Percentiles rank a stretch among this genome's conserved stretches.
These are phyloP conservation scores for Vicia villosa DNA, from an alignment of 306 rosid species.

Conservation along the genomic window DNA sequence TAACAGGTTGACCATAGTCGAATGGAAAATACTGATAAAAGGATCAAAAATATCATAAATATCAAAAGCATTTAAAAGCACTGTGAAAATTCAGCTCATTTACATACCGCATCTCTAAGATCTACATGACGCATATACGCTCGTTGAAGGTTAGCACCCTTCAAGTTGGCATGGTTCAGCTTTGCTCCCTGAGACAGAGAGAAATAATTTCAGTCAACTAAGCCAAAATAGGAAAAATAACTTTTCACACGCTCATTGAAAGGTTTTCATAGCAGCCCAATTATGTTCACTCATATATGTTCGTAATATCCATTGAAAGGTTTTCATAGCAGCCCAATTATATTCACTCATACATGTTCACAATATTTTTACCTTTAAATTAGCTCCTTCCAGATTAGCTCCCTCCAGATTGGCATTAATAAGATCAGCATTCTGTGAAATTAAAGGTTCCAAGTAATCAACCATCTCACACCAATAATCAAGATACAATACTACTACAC, in stretches of 20 bases:
- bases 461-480: constrained; percentile 6
- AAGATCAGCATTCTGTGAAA: constrained; percentile 87
- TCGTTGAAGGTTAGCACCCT: constrained; percentile 87
- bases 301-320: neutral
- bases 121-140: constrained; percentile 84
- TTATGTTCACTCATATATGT: no score
- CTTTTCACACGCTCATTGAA: no score
- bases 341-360: constrained; percentile 19
- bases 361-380: constrained; percentile 72
- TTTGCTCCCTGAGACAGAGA: constrained; percentile 72
- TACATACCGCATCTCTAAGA: constrained; percentile 76
- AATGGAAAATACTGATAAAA: no score
- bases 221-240: constrained; percentile 3
- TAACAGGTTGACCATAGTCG: no score
- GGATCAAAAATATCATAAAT: no score
- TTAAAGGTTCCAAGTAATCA: constrained; percentile 14
- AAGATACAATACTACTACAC: neutral
- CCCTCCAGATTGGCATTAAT: constrained; percentile 92
- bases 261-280: no score
- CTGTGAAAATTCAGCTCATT: neutral
- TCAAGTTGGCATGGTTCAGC: constrained; percentile 75
- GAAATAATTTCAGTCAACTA: constrained; percentile 29
- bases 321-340: constrained; percentile 4
- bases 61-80: no score
- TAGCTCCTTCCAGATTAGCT: constrained; percentile 91